Evolutionary conservation across 805 yeast genomes (phyloP).

Genomic region (Wickerhamiella qilinensis): DNA sequence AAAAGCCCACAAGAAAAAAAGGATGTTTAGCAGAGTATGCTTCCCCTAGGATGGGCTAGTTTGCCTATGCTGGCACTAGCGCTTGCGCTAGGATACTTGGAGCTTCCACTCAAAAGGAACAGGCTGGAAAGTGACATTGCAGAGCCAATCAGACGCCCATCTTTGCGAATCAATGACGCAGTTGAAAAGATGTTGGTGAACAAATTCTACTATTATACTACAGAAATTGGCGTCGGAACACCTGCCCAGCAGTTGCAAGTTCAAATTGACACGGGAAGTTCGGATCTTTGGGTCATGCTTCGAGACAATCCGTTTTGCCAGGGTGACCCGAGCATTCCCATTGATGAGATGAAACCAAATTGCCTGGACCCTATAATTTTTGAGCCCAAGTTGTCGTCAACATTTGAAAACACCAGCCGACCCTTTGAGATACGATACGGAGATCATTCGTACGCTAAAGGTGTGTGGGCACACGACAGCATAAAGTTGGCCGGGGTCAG

Average conservation of each 20-base stretch:
- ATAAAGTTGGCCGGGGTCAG: constrained; percentile 36
- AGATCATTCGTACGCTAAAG: constrained; percentile 37
- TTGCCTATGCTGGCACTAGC: neutral
- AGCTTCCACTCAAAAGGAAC: neutral
- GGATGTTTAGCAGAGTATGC: no score
- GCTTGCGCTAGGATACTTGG: neutral
- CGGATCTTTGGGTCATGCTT: constrained; percentile 52
- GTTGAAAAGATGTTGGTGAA: neutral
- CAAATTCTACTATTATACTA: constrained; percentile 12
- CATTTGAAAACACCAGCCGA: constrained; percentile 9
- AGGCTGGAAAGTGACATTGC: neutral
- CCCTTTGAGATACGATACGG: constrained; percentile 20
- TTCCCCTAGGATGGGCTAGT: no score
- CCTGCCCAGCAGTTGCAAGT: constrained; percentile 37
- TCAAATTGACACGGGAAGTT: constrained; percentile 59
- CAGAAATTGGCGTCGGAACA: constrained; percentile 34
- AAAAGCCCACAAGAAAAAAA: no score
- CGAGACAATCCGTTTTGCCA: constrained; percentile 29
- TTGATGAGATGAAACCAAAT: constrained; percentile 5
- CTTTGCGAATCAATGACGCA: neutral
- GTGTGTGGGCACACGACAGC: constrained; percentile 47
- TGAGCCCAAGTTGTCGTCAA: constrained; percentile 13
- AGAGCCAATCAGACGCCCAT: neutral
- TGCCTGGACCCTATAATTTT: constrained; percentile 16
- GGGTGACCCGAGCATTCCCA: neutral